phyloP scores from a whole-genome alignment of 768 basidiomycete genomes.

The Gloeophyllum trabeum region DNA sequence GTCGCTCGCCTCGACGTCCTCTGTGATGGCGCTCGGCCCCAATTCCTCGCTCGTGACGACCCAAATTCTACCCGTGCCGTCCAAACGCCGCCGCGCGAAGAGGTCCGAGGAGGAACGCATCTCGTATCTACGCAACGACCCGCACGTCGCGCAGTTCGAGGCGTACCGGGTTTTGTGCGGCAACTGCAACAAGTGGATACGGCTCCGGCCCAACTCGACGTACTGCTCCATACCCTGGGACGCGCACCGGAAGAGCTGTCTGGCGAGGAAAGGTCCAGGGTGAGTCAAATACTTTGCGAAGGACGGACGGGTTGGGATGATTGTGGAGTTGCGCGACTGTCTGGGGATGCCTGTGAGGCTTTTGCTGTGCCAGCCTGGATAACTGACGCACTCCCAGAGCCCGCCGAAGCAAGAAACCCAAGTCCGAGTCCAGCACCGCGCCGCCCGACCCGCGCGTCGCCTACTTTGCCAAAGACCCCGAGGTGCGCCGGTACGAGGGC shows the following conservation, averaged over 20 bases:
- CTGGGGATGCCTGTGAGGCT: not conserved
- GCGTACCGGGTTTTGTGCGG: constrained; percentile 72
- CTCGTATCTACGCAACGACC: constrained; percentile 54
- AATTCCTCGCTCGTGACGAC: no score
- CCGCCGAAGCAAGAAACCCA: constrained; percentile 10
- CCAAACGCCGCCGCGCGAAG: constrained; percentile 49
- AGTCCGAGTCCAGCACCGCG: constrained; percentile 25
- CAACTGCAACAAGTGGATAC: constrained; percentile 78
- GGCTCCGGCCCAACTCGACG: constrained; percentile 76
- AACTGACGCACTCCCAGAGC: not conserved
- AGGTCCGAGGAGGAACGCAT: constrained; percentile 72
- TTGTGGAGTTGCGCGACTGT: not conserved
- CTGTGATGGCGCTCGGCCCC: no score
- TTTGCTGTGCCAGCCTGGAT: not conserved
- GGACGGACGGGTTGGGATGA: not conserved
- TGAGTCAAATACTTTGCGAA: constrained; percentile 20
- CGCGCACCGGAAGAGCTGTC: constrained; percentile 73
- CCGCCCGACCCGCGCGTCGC: constrained; percentile 51
- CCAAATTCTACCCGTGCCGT: no score
- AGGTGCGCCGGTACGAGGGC: constrained; percentile 65
- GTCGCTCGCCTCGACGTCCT: not conserved
- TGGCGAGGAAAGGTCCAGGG: constrained; percentile 55
- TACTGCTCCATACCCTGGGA: constrained; percentile 88
- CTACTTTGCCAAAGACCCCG: constrained; percentile 50
- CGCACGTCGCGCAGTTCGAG: constrained; percentile 73